These are phyloP conservation scores for Cicer yamashitae DNA, from an alignment of 306 rosid species.

Conservation along the genomic window DNA sequence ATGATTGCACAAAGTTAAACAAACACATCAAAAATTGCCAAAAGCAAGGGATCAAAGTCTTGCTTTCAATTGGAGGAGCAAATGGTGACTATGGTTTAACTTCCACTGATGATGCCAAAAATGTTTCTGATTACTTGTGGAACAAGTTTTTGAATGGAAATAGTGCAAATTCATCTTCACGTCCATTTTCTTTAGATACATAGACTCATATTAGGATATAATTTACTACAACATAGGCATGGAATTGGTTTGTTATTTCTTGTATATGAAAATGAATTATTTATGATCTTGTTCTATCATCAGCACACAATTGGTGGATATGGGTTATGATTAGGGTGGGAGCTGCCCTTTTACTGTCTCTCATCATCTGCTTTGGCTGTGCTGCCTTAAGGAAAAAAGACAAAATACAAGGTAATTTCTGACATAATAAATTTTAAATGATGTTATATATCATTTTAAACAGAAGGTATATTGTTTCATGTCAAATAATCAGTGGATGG, in stretches of 20 bases:
- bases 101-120: slow-evolving; percentile 54
- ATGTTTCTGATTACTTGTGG: slow-evolving; percentile 58
- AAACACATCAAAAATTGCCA: slow-evolving; percentile 52
- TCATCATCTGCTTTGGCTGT: slow-evolving; percentile 37
- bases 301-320: slow-evolving; percentile 47
- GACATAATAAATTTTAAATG: background rate
- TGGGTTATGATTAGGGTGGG: slow-evolving; percentile 46
- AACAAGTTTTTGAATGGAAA: slow-evolving; percentile 58
- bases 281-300: slow-evolving; percentile 33
- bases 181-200: slow-evolving; percentile 42
- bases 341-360: slow-evolving; percentile 26
- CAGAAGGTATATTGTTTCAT: background rate
- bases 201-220: background rate
- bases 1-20: slow-evolving; percentile 44
- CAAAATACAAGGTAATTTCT: slow-evolving; percentile 35
- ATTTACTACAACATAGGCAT: background rate
- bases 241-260: background rate
- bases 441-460: background rate
- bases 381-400: slow-evolving; percentile 24
- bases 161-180: slow-evolving; percentile 48
- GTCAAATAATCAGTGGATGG: slow-evolving; percentile 37
- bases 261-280: background rate
- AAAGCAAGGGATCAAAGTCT: slow-evolving; percentile 54
- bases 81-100: slow-evolving; percentile 48
- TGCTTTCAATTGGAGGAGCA: slow-evolving; percentile 60